Evolutionary conservation across 1,284 basidiomycete genomes (phyloP), one percentile per base, ranked within the genome.

Genomic region (Somion occarium): DNA sequence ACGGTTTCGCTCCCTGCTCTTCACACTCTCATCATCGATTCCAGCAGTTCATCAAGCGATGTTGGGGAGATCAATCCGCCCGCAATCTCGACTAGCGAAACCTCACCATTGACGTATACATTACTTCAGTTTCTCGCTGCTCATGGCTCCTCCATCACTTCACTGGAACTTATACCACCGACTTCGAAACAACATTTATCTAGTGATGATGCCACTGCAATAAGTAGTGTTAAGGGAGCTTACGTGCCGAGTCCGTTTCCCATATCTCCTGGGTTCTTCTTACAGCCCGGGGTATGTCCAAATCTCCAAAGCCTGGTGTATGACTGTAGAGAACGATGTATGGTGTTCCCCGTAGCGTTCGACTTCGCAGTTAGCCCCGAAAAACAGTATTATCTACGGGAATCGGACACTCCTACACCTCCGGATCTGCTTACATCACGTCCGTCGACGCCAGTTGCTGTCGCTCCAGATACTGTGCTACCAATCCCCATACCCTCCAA

Each of bases 251-350:
- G 63, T 9, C 59, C 62, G 12, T 65, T 75, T 44, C 67, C 68
- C 39, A 70, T 73, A 45, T 67, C 71, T 46, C 56, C 70, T 5
- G 49, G 44, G 9, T 19, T 51, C 5, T 78, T 79, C 65, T 66
- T 78, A 15, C 61, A 61, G 38, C 61, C 71, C 7, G 64, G 63
- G 24, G 56, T 64, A 38, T 79, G 76, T 57, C 74, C 76, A 15
- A 71, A 72, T 53, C 70, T 79, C 22, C 63, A 69, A 44, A 70
- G 71, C 23, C 55, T 79, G 44, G 67, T 72, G 7, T 78, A 74
- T 52, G 59, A 61, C 54, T 57, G 57, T 50, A 54, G 61, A 43
- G 61, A 63, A 55, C 55, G 42, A 18, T 25, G 13, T 24, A 53
- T 55, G 48, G 52, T 54, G 18, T 49, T 50, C 3, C 22, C 39